Conservation (phyloP, 1,284 basidiomycete genomes). For the Cystobasidium pallidum region DNA sequence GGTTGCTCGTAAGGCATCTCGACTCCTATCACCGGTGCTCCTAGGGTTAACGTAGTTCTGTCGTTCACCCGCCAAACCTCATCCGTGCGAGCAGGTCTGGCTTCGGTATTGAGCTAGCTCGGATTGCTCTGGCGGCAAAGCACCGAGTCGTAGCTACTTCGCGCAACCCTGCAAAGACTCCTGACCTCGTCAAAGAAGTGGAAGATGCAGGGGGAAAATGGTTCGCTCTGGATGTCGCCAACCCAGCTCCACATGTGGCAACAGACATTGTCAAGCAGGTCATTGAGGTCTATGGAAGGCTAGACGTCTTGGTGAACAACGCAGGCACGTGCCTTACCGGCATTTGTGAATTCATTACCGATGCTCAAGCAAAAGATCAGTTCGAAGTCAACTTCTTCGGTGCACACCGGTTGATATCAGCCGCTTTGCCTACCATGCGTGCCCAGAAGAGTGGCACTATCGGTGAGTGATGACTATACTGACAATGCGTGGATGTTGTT, state of each 20-base stretch:
- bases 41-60: too few relatives aligned
- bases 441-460: constrained; percentile 18
- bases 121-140: constrained; percentile 16
- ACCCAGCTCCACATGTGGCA: constrained; percentile 11
- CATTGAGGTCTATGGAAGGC: constrained; percentile 2
- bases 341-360: constrained; percentile 12
- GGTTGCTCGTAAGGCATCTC: constrained; percentile 25
- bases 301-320: constrained; percentile 29
- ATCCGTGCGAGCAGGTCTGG: constrained; percentile 9
- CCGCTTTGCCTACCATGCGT: constrained; percentile 11
- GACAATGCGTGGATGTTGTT: neutral
- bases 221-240: constrained; percentile 23
- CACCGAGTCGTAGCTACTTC: constrained; percentile 24
- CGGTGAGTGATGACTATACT: neutral
- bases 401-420: constrained; percentile 6
- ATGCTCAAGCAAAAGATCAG: constrained; percentile 25
- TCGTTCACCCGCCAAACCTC: neutral
- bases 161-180: constrained; percentile 6
- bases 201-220: constrained; percentile 24
- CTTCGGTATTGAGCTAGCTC: constrained; percentile 29
- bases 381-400: constrained; percentile 35
- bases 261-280: constrained; percentile 10
- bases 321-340: constrained; percentile 31
- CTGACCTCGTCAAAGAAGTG: constrained; percentile 23
- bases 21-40: too few relatives aligned